Percentiles rank a stretch among this genome's conserved stretches.
phyloP scores from a whole-genome alignment of 139 green algal species.

The Tetradesmus lagerheimii region DNA sequence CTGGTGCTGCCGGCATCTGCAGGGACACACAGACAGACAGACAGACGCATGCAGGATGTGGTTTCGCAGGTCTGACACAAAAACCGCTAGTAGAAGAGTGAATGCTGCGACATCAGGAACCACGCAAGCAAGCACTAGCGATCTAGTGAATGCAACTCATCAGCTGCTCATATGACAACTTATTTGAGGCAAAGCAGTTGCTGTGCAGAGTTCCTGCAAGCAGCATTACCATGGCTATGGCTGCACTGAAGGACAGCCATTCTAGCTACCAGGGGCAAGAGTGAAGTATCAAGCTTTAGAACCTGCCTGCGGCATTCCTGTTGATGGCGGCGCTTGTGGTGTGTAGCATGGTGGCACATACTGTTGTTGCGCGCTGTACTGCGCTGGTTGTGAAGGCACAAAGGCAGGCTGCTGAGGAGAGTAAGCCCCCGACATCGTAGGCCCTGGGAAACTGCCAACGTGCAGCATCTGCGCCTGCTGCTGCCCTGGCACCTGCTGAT shows the following conservation, averaged over 20 bases:
- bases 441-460: slow-evolving; percentile 29
- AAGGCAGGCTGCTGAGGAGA: background rate
- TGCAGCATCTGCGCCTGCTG: slow-evolving; percentile 34
- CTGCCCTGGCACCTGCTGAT: slow-evolving; percentile 13
- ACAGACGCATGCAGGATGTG: background rate
- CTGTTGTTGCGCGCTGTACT: slow-evolving; percentile 25
- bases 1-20: slow-evolving; percentile 39
- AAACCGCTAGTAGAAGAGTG: background rate
- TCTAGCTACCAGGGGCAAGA: background rate
- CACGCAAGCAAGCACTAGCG: background rate
- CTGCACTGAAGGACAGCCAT: no score
- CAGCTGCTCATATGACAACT: background rate
- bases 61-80: background rate
- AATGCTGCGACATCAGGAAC: no score
- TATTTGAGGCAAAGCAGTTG: background rate
- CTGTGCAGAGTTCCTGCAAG: background rate
- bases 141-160: background rate
- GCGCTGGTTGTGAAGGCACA: slow-evolving; percentile 10
- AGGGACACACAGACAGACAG: background rate
- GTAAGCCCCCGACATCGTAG: background rate
- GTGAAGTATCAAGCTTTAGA: background rate
- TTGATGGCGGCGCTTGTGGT: slow-evolving; percentile 18
- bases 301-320: slow-evolving; percentile 6
- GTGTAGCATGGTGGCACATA: slow-evolving; percentile 7
- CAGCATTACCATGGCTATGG: background rate